A percentile compares a stretch with the other conserved stretches of the same genome.
These are phyloP conservation scores for Buddleja alternifolia DNA, from an alignment of 257 asterid genomes.

Conservation along the genomic window DNA sequence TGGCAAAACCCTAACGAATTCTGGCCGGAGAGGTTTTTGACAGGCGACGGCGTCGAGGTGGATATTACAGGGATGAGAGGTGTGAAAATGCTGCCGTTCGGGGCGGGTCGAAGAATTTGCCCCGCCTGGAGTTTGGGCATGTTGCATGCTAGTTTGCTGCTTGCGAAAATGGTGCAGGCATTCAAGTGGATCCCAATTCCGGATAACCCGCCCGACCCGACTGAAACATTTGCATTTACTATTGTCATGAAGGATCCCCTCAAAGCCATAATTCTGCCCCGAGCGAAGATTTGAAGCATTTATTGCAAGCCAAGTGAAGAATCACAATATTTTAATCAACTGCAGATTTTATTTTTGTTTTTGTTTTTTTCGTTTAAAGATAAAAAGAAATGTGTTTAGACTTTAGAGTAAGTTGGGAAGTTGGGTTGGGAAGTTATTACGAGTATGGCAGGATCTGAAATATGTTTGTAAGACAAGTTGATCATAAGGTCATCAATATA, in stretches of 20 bases:
- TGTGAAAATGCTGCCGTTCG: constrained; percentile 91
- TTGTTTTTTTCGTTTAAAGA: no score
- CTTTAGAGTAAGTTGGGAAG: no score
- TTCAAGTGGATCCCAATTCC: constrained; percentile 86
- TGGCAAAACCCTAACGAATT: constrained; percentile 78
- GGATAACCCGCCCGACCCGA: constrained; percentile 84
- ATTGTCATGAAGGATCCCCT: constrained; percentile 91
- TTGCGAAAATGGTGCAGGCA: constrained; percentile 83
- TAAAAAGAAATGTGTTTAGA: no score
- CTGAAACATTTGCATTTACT: constrained; percentile 87
- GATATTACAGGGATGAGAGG: constrained; percentile 85
- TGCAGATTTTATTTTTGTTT: no score
- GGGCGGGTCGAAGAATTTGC: constrained; percentile 92
- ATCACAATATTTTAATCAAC: not conserved
- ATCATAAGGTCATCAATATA: no score
- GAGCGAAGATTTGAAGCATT: constrained; percentile 53
- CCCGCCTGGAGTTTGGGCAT: constrained; percentile 93
- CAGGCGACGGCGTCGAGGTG: constrained; percentile 85
- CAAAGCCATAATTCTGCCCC: constrained; percentile 73
- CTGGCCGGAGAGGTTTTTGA: constrained; percentile 79
- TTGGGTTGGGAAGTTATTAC: no score
- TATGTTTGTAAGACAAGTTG: no score
- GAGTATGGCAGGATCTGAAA: no score
- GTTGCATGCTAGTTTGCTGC: constrained; percentile 65
- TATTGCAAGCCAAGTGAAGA: constrained; percentile 31